Percentiles rank a stretch among this genome's conserved stretches.
These are phyloP conservation scores for Pichia eremophila DNA, from an alignment of 805 yeast species.

Conservation along the genomic window DNA sequence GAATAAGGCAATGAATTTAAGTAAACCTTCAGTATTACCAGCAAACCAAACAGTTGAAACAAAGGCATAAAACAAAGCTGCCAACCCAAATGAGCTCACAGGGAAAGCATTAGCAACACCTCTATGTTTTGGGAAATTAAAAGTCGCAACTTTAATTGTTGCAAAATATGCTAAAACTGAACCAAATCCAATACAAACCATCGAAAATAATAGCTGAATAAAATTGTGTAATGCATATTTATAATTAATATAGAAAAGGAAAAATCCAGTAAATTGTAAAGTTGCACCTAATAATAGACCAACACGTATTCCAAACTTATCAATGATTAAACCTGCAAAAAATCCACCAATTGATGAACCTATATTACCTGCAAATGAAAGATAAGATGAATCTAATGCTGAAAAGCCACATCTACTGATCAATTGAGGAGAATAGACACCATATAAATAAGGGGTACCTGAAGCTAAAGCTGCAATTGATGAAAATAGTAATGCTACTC, in stretches of 20 bases:
- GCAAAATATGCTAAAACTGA: constrained; percentile 53
- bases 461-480: constrained; percentile 52
- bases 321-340: constrained; percentile 62
- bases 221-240: constrained; percentile 31
- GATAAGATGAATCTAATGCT: constrained; percentile 51
- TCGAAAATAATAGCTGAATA: constrained; percentile 35
- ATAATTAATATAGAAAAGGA: constrained; percentile 40
- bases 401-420: constrained; percentile 47
- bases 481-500: constrained; percentile 14
- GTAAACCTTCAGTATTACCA: constrained; percentile 44
- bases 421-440: constrained; percentile 69
- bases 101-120: constrained; percentile 67
- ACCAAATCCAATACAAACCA: constrained; percentile 54
- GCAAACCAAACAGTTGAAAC: constrained; percentile 44
- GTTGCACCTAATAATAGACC: constrained; percentile 49
- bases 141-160: constrained; percentile 45
- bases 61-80: constrained; percentile 57
- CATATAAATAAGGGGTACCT: constrained; percentile 69
- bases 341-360: constrained; percentile 67
- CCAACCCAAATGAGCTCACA: constrained; percentile 59
- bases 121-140: constrained; percentile 62
- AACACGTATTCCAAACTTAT: constrained; percentile 44
- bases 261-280: constrained; percentile 46
- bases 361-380: constrained; percentile 51
- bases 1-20: constrained; percentile 44